Evolutionary conservation across 495 filamentous ascomycete species (phyloP), one percentile per base, ranked within the genome.

Genomic region (Neurospora africana): DNA sequence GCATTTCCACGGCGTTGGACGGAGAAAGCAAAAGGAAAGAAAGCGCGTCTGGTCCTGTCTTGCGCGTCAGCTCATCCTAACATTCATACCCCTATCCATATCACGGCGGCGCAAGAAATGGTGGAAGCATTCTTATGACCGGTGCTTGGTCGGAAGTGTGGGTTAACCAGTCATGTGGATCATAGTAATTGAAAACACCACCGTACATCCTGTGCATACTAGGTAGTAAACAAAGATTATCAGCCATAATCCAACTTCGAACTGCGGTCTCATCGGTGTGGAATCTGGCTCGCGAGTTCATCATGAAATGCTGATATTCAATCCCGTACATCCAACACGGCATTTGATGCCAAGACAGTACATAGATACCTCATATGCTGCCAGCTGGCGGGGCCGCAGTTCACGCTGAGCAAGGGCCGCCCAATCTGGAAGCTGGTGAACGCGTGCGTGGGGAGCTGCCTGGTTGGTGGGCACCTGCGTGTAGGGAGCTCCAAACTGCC

Each of bases 391-490:
- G 53, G 6, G 53, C 21, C 44, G n/a, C 44, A 23, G 44, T 53
- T 11, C 44, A 53, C 44, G 44, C 44, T 53, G 44, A 53, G 44
- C 44, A 53, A 27, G 44, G 21, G 44, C 53, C 23, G 53, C 53
- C 27, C 53, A 61, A 61, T 13, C 53, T 61, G 69, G 38, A 19
- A 61, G 53, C 53, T 61, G 69, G 38, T 73, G 53, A 71, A 73
- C 72, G 69, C 72, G 72, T 73, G 72, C 72, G 68, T 73, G 72
- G 71, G 68, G 67, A 68, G 72, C 72, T 73, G 72, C 72, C 72
- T 73, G 70, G 53, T 33, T 61, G 23, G 53, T 61, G 53, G 53
- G 53, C 53, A 61, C 27, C 53, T 61, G 53, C 23, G 53, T 61
- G 53, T 61, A 61, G 53, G 27, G 72, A 73, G 72, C 72, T 73